These are phyloP conservation scores for Neonectria magnoliae DNA, from an alignment of 2,329 filamentous ascomycete genomes.

Conservation along the genomic window DNA sequence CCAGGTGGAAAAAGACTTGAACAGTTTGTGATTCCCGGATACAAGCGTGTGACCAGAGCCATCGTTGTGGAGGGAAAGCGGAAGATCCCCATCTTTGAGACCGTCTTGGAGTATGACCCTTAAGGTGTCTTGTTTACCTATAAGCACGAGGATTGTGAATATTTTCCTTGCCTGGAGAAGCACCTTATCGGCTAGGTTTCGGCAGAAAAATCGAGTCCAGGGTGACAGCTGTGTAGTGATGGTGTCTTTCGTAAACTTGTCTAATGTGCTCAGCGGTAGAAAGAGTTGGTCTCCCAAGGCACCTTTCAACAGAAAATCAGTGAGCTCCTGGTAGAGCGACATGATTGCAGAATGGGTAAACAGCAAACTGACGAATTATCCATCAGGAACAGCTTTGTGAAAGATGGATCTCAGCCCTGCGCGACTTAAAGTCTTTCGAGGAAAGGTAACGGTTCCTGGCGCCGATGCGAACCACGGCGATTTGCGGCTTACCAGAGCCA, in stretches of 20 bases:
- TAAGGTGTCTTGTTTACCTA: conserved; percentile 9
- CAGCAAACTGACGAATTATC: neutral
- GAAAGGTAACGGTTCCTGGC: neutral
- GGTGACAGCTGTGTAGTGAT: neutral
- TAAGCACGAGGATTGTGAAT: conserved; percentile 27
- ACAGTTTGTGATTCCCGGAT: conserved; percentile 6
- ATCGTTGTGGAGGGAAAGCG: conserved; percentile 17
- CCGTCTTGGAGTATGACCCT: conserved; percentile 2
- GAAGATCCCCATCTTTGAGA: conserved; percentile 25
- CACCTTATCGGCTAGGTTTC: neutral
- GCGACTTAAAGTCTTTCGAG: neutral
- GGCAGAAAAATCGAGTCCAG: neutral
- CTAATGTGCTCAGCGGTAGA: neutral
- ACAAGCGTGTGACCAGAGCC: neutral
- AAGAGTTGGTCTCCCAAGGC: neutral
- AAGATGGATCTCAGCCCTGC: neutral
- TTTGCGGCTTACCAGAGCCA: neutral
- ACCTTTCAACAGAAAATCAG: neutral
- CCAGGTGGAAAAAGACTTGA: conserved; percentile 12
- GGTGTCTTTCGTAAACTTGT: neutral
- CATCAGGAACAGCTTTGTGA: neutral
- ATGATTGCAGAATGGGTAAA: neutral
- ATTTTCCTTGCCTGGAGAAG: conserved; percentile 10
- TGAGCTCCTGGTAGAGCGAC: neutral
- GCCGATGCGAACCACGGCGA: neutral